Evolutionary conservation across 2,329 filamentous ascomycete species (phyloP), one percentile per base, ranked within the genome.

Genomic region (Xylaria sp.): DNA sequence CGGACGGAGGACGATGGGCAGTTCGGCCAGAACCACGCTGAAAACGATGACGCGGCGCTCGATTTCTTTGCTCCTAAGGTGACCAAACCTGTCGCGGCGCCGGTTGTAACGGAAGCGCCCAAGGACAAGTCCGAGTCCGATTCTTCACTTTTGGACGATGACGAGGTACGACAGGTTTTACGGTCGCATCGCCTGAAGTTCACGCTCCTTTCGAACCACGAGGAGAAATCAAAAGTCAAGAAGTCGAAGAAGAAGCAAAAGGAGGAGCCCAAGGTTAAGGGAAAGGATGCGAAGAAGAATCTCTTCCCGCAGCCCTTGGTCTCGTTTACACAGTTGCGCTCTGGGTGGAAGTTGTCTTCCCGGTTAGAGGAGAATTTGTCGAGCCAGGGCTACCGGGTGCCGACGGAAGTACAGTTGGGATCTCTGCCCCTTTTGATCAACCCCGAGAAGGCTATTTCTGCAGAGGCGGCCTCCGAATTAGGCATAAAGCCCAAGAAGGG

Each of bases 341-440:
- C 80, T 37, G 79, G 79, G 50, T 96, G 93, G 75, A 82, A 81
- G n/a, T 84, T 97, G 48, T 89, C 91, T 3, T 79, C 82, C 47
- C 82, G 86, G 48, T 75, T 99, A 50, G 85, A 86, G 1, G 84
- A 89, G 61, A 99, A 99, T 69, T 79, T 99, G 35, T 79, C 83
- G 11, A 81, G 84, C n/a, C 91, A 97, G 75, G 91, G 90, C 9
- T 99, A 96, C 72, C 85, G 83, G 42, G 79, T 92, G 59, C 94
- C 94, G 10, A 99, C 94, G 0, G 93, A 97, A 75, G 92, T 99
- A 10, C 94, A 99, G 73, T 83, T 97, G 74, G 92, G 85, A 2
- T 88, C 87, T 68, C 75, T 99, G 64, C 93, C 94, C 34, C 75
- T 97, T 51, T 77, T 97, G 42, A 76, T 97, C 35, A 75, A 80